Evolutionary conservation across 805 yeast genomes (phyloP).

Genomic region (Yarrowia phangngaensis): DNA sequence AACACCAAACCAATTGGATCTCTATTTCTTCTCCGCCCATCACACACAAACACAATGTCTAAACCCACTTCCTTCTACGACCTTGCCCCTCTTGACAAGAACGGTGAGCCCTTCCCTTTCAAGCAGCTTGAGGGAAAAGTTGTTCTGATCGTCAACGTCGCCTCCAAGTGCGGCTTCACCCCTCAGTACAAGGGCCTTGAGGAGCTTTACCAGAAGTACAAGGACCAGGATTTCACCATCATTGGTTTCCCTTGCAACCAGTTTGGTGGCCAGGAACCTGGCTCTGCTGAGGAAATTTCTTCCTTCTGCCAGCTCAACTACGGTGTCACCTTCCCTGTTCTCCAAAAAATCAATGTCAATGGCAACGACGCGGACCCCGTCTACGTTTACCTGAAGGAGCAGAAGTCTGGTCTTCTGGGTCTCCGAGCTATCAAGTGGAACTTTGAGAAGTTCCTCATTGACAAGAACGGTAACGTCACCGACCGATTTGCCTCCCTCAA

Average conservation of each 20-base stretch:
- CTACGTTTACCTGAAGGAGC: conserved; percentile 65
- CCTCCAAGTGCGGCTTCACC: conserved; percentile 77
- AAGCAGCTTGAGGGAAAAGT: conserved; percentile 68
- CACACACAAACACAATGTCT: conserved; percentile 2
- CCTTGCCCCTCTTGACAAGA: conserved; percentile 58
- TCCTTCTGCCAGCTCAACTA: conserved; percentile 72
- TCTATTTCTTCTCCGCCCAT: not conserved
- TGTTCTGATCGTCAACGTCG: conserved; percentile 80
- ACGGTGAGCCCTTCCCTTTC: conserved; percentile 58
- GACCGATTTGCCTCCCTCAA: conserved; percentile 63
- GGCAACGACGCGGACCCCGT: conserved; percentile 79
- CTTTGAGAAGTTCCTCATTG: conserved; percentile 68
- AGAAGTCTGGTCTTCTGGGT: conserved; percentile 60
- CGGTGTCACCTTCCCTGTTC: conserved; percentile 87
- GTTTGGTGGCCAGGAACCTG: conserved; percentile 78
- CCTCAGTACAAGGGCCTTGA: conserved; percentile 75
- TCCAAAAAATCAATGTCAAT: conserved; percentile 85
- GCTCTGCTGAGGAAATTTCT: conserved; percentile 62
- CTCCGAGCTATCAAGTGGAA: conserved; percentile 74
- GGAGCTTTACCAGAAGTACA: conserved; percentile 59
- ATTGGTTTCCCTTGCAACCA: conserved; percentile 92
- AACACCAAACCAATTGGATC: not conserved
- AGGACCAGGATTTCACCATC: conserved; percentile 58
- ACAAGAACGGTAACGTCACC: conserved; percentile 55
- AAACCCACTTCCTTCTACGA: conserved; percentile 54